phyloP scores from a whole-genome alignment of 2,329 filamentous ascomycete species.

The Sordariomycetes sp. region DNA sequence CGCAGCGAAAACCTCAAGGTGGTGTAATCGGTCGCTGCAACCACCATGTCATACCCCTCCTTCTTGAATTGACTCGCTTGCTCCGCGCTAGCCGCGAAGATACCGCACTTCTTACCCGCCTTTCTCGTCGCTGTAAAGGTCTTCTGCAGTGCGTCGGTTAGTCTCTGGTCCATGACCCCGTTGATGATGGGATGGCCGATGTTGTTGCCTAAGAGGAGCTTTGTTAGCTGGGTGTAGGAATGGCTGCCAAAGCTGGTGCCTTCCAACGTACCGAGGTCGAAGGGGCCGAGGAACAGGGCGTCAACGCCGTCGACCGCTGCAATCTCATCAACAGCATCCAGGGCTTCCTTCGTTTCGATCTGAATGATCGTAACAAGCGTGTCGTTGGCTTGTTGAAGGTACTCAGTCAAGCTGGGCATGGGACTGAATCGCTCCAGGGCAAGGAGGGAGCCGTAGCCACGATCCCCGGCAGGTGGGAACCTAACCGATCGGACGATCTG shows the following conservation, averaged over 20 bases:
- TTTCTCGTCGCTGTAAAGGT: neutral
- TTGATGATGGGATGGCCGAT: neutral
- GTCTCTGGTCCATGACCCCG: neutral
- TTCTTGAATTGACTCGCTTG: neutral
- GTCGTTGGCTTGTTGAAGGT: too few relatives aligned
- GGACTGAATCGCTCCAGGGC: too few relatives aligned
- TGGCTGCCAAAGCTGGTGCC: neutral
- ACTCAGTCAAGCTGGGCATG: too few relatives aligned
- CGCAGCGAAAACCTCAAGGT: neutral
- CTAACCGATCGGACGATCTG: too few relatives aligned
- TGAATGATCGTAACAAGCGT: too few relatives aligned
- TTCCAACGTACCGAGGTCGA: neutral
- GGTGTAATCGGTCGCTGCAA: neutral
- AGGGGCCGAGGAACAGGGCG: neutral
- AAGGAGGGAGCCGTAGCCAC: too few relatives aligned
- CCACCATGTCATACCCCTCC: neutral
- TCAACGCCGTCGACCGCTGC: too few relatives aligned
- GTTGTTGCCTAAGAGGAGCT: neutral
- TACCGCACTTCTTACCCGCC: neutral
- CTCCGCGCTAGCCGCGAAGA: neutral
- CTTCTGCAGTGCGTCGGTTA: neutral
- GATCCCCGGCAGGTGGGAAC: too few relatives aligned
- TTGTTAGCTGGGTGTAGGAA: neutral
- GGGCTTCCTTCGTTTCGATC: too few relatives aligned
- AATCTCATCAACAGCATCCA: too few relatives aligned